phyloP scores from a whole-genome alignment of 371 early-diverging fungal genomes.

The Mucor circinelloides region DNA sequence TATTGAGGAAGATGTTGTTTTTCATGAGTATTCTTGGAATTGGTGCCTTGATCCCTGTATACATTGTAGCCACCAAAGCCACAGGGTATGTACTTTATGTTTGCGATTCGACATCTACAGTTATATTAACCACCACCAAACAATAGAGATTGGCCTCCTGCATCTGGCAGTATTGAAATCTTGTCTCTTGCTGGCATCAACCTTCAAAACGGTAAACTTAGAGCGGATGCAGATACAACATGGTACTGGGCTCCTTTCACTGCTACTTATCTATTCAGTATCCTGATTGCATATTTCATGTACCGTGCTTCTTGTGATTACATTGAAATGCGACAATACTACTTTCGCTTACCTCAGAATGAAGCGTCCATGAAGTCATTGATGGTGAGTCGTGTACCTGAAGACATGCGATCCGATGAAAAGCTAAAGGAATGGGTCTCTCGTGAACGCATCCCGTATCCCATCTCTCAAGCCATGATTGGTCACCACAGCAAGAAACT shows the following conservation, averaged over 20 bases:
- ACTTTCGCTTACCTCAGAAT: conserved; percentile 61
- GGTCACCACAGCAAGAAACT: conserved; percentile 74
- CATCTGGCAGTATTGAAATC: conserved; percentile 34
- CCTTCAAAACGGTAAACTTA: conserved; percentile 27
- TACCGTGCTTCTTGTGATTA: conserved; percentile 64
- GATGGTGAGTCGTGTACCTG: conserved; percentile 72
- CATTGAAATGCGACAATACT: conserved; percentile 59
- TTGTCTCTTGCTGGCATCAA: conserved; percentile 45
- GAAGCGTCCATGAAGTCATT: conserved; percentile 66
- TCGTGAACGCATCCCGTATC: conserved; percentile 37
- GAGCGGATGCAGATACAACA: conserved; percentile 21
- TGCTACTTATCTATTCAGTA: conserved; percentile 64
- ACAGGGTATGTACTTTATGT: conserved; percentile 30
- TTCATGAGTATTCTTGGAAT: conserved; percentile 63
- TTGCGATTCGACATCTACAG: too few species aligned
- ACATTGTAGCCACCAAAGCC: conserved; percentile 52
- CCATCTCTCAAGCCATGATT: conserved; percentile 66
- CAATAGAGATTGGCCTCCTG: conserved; percentile 52
- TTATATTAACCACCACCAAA: not conserved
- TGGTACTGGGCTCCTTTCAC: conserved; percentile 73
- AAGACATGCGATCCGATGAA: conserved; percentile 55
- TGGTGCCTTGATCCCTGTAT: conserved; percentile 64
- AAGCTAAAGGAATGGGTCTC: conserved; percentile 60
- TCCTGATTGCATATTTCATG: conserved; percentile 54
- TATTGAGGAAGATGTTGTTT: conserved; percentile 58